phyloP scores from a whole-genome alignment of 257 asterid species.

The Solanum virginianum region DNA sequence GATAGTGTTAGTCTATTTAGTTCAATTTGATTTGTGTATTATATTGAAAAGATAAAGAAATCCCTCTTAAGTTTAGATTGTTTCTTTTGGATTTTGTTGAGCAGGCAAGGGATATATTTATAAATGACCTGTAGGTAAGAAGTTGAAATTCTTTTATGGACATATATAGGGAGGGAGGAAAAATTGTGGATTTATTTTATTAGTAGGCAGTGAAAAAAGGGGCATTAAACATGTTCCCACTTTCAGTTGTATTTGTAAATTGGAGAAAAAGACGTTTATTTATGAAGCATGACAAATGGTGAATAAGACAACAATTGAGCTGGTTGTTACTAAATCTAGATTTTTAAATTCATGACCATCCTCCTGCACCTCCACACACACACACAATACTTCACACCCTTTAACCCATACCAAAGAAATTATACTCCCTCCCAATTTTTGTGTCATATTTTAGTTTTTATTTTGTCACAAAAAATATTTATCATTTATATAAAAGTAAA shows the following conservation, averaged over 20 bases:
- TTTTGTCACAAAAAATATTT: not conserved
- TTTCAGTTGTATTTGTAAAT: not conserved
- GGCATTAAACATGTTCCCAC: not conserved
- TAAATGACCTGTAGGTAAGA: slow-evolving; percentile 13
- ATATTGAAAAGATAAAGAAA: not conserved
- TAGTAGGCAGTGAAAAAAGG: slow-evolving; percentile 1
- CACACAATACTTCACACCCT: too few species aligned
- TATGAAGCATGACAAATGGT: not conserved
- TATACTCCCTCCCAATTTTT: not conserved
- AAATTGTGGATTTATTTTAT: slow-evolving; percentile 26
- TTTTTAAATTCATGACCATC: not conserved
- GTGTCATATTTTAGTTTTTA: not conserved
- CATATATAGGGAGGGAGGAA: slow-evolving; percentile 14
- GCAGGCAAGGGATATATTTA: slow-evolving; percentile 25
- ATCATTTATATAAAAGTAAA: not conserved
- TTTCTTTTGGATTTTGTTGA: not conserved
- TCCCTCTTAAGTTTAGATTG: not conserved
- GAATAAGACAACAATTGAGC: not conserved
- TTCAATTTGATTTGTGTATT: slow-evolving; percentile 8
- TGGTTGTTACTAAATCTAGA: not conserved
- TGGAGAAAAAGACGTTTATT: not conserved
- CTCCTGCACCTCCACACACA: not conserved
- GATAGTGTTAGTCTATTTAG: slow-evolving; percentile 6
- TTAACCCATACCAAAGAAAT: not conserved
- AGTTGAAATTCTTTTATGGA: slow-evolving; percentile 44